Evolutionary conservation across 225 moss, liverwort and hornwort genomes (phyloP).

Genomic region (Rhytidiadelphus loreus): DNA sequence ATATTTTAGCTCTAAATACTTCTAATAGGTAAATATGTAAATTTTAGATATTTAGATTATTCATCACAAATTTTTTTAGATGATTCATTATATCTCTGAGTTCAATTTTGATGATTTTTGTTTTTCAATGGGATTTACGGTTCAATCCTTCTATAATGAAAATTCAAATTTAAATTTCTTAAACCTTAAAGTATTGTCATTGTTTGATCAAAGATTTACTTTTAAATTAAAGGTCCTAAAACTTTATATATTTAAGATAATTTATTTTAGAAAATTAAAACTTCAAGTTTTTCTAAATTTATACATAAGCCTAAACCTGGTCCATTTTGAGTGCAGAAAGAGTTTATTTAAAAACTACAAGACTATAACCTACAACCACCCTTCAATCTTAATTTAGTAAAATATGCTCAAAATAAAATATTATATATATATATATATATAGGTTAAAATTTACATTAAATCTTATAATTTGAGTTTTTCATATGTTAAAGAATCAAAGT

Average conservation of each 20-base stretch:
- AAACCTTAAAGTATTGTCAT: not conserved
- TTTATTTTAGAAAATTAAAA: not conserved
- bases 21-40: not conserved
- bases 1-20: not conserved
- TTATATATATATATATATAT: not conserved
- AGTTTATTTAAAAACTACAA: not conserved
- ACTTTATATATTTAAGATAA: too few relatives aligned
- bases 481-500: too few relatives aligned
- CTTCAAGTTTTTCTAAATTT: rapidly evolving
- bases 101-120: not conserved
- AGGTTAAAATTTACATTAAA: not conserved
- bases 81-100: not conserved
- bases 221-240: not conserved
- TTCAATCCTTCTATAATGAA: too few relatives aligned
- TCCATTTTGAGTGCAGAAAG: too few relatives aligned
- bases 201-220: not conserved
- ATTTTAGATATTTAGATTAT: not conserved
- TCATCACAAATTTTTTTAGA: rapidly evolving
- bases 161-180: not conserved
- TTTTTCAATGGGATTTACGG: not conserved
- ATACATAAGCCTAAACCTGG: not conserved
- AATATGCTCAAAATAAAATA: not conserved
- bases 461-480: too few relatives aligned
- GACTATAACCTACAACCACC: not conserved
- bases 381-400: not conserved